phyloP scores from a whole-genome alignment of 495 filamentous ascomycete genomes.

The Chaetomium fimeti region DNA sequence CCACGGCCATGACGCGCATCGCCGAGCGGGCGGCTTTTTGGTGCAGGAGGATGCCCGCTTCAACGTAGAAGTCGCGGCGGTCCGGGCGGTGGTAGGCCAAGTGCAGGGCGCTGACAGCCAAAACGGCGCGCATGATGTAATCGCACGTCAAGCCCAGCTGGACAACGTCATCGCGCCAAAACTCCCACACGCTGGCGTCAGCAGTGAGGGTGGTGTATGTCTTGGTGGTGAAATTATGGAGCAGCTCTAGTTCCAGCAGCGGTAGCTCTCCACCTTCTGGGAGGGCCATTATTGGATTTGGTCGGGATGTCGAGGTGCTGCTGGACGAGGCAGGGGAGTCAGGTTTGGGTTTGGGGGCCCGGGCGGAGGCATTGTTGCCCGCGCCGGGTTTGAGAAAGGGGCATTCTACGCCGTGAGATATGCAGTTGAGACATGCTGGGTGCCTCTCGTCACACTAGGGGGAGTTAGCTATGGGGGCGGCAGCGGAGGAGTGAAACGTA shows the following conservation, averaged over 20 bases:
- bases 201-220: conserved; percentile 42
- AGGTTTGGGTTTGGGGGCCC: conserved; percentile 7
- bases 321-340: conserved; percentile 7
- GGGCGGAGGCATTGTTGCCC: background rate
- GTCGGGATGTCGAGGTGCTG: conserved; percentile 2
- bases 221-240: conserved; percentile 44
- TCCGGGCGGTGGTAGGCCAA: conserved; percentile 47
- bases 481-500: background rate
- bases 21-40: conserved; percentile 41
- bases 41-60: conserved; percentile 52
- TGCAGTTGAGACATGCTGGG: conserved; percentile 46
- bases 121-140: conserved; percentile 56
- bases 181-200: conserved; percentile 35
- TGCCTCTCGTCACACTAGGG: conserved; percentile 46
- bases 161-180: conserved; percentile 41
- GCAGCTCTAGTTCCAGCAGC: conserved; percentile 42
- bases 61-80: conserved; percentile 47
- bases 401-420: conserved; percentile 42
- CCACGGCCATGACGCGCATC: conserved; percentile 28
- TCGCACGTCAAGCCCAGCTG: conserved; percentile 48
- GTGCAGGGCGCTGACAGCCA: conserved; percentile 56
- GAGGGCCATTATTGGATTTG: conserved; percentile 5
- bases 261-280: conserved; percentile 28
- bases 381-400: conserved; percentile 32
- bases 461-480: background rate